A percentile compares a stretch with the other conserved stretches of the same genome.
phyloP scores from a whole-genome alignment of 371 early-diverging fungal genomes.

The Rozella allomycis region DNA sequence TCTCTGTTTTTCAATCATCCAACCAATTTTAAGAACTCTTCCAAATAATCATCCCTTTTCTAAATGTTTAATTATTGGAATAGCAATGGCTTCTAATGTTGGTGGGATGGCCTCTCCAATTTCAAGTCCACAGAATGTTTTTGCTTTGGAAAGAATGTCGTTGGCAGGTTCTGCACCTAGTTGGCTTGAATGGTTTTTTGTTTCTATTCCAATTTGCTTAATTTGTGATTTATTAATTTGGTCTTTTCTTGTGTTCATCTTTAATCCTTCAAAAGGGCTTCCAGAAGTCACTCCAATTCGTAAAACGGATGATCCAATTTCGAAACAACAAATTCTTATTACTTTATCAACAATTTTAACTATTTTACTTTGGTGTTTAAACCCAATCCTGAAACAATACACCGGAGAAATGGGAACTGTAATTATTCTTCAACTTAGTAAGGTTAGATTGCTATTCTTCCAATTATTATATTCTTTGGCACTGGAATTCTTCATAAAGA shows the following conservation, averaged over 20 bases:
- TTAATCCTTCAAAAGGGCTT: slow-evolving; percentile 31
- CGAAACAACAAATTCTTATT: slow-evolving; percentile 36
- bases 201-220: slow-evolving; percentile 60
- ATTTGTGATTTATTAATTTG: slow-evolving; percentile 51
- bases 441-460: slow-evolving; percentile 67
- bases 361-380: slow-evolving; percentile 69
- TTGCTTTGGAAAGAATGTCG: slow-evolving; percentile 12
- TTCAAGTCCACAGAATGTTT: slow-evolving; percentile 74
- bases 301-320: slow-evolving; percentile 11
- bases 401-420: slow-evolving; percentile 83
- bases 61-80: slow-evolving; percentile 66
- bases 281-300: slow-evolving; percentile 4
- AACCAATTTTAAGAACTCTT: slow-evolving; percentile 52
- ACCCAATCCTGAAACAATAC: slow-evolving; percentile 34
- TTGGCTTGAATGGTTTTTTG: slow-evolving; percentile 69
- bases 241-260: slow-evolving; percentile 47
- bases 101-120: slow-evolving; percentile 96
- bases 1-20: slow-evolving; percentile 75
- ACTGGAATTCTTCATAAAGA: slow-evolving; percentile 75
- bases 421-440: slow-evolving; percentile 69
- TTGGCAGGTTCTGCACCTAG: not conserved
- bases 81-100: slow-evolving; percentile 76
- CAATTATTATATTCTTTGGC: slow-evolving; percentile 75
- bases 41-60: slow-evolving; percentile 48
- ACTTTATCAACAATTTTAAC: slow-evolving; percentile 34